A percentile compares a stretch with the other conserved stretches of the same genome.
These are phyloP conservation scores for Halophytophthora batemanensis DNA, from an alignment of 352 stramenopile species.

Conservation along the genomic window DNA sequence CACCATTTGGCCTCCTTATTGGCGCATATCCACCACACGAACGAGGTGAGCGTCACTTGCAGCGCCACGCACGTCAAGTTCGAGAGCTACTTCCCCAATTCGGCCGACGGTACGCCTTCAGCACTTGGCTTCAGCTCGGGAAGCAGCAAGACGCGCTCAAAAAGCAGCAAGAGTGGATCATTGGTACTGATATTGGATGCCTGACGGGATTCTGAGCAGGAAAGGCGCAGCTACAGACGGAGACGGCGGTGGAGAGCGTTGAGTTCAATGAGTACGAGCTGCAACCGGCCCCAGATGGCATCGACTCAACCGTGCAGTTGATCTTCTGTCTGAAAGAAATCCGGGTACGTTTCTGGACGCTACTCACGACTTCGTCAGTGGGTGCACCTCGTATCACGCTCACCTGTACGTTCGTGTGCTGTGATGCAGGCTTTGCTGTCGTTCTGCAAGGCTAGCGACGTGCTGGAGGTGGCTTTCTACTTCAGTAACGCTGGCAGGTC, in stretches of 20 bases:
- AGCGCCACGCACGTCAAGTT: constrained; percentile 65
- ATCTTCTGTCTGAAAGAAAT: constrained; percentile 86
- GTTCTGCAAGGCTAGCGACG: constrained; percentile 78
- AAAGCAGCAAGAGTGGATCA: too few species aligned
- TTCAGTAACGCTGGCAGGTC: constrained; percentile 68
- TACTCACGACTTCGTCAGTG: too few species aligned
- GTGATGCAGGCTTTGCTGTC: constrained; percentile 37
- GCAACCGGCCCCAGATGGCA: constrained; percentile 23
- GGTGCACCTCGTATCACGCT: too few species aligned
- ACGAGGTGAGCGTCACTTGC: constrained; percentile 72
- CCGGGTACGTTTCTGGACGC: constrained; percentile 30
- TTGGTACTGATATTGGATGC: too few species aligned
- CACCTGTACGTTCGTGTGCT: too few species aligned
- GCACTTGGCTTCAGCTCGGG: too few species aligned
- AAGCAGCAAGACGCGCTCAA: too few species aligned
- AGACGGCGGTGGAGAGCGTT: constrained; percentile 72
- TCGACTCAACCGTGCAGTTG: constrained; percentile 64
- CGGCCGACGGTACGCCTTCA: constrained; percentile 33
- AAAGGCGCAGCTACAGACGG: constrained; percentile 77
- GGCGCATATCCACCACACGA: constrained; percentile 79
- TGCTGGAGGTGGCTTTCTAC: constrained; percentile 72
- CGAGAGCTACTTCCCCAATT: constrained; percentile 70
- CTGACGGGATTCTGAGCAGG: constrained; percentile 9
- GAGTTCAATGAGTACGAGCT: constrained; percentile 80
- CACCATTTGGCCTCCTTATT: constrained; percentile 75